Conservation (phyloP, 768 basidiomycete species). For the Mycena epipterygia region DNA sequence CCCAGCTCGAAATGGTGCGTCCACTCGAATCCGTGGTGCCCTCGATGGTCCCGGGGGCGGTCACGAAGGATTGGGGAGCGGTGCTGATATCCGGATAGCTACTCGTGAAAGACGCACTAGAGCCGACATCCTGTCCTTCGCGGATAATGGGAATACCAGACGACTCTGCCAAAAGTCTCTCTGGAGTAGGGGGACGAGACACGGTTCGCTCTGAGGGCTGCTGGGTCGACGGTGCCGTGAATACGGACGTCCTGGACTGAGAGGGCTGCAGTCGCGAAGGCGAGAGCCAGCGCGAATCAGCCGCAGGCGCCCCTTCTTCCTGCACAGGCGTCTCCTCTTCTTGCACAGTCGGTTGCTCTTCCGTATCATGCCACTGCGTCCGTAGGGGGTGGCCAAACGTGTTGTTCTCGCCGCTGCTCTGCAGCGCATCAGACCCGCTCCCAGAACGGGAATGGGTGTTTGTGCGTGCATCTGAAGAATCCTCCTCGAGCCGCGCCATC, state of each 20-base stretch:
- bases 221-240: constrained; percentile 29
- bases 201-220: constrained; percentile 35
- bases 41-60: constrained; percentile 71
- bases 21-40: constrained; percentile 69
- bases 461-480: constrained; percentile 41
- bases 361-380: constrained; percentile 50
- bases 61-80: constrained; percentile 77
- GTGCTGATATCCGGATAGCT: constrained; percentile 77
- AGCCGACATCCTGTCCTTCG: constrained; percentile 17
- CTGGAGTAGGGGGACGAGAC: constrained; percentile 32
- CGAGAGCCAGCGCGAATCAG: constrained; percentile 4
- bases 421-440: constrained; percentile 62
- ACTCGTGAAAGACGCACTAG: constrained; percentile 42
- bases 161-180: constrained; percentile 30
- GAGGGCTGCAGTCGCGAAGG: constrained; percentile 22
- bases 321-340: constrained; percentile 38
- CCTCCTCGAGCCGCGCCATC: constrained; percentile 77
- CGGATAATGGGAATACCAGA: constrained; percentile 45
- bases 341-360: constrained; percentile 35
- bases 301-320: constrained; percentile 19
- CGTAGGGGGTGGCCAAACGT: constrained; percentile 79
- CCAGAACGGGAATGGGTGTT: constrained; percentile 63
- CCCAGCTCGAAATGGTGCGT: constrained; percentile 64
- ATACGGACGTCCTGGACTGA: constrained; percentile 27
- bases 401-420: constrained; percentile 74